Evolutionary conservation across 139 green algal species (phyloP), one percentile per base, ranked within the genome.

Genomic region (Nannochloris sp.): DNA sequence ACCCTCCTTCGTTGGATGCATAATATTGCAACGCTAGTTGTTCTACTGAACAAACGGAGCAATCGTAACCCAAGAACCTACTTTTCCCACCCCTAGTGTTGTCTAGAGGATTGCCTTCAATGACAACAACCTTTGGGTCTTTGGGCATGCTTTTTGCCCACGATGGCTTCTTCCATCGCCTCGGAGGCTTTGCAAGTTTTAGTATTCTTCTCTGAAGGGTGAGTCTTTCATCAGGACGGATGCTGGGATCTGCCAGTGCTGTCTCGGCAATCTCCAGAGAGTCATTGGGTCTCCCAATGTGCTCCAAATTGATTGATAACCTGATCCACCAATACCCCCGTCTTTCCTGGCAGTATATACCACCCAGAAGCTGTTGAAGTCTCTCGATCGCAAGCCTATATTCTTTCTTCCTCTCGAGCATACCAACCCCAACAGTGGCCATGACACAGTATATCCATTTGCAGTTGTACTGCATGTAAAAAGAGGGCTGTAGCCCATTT

Each of bases 291-390:
- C 65, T 53, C 14, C 14, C 14, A n/a, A 68, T 36, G 63, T 95
- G 88, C 71, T 90, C 80, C 44, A 86, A 62, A 69, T 95, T 76
- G 11, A 91, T 70, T 4, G 72, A 79, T 59, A 96, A 73, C 0
- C 89, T 76, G 25, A 71, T 17, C 85, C 85, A 95, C 89, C 89
- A 95, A 36, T 87, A 73, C 5, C 89, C 89, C 4, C 87, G 72
- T 2, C 84, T 67, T 4, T 25, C 49, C 5, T 72, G 65, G 65
- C 85, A 92, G 62, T 67, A 87, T 10, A 68, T 67, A 12, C 88
- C 88, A 2, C 69, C 79, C 40, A 95, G 78, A 73, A 95, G 80
- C 69, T 77, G 57, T 12, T 60, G 72, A 67, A 94, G 73, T 51
- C 79, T 56, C 6, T 80, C 74, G 2, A 73, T 69, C 4, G 88